These are phyloP conservation scores for Tolypocladium capitatum DNA, from an alignment of 2,329 filamentous ascomycete species.

Conservation along the genomic window DNA sequence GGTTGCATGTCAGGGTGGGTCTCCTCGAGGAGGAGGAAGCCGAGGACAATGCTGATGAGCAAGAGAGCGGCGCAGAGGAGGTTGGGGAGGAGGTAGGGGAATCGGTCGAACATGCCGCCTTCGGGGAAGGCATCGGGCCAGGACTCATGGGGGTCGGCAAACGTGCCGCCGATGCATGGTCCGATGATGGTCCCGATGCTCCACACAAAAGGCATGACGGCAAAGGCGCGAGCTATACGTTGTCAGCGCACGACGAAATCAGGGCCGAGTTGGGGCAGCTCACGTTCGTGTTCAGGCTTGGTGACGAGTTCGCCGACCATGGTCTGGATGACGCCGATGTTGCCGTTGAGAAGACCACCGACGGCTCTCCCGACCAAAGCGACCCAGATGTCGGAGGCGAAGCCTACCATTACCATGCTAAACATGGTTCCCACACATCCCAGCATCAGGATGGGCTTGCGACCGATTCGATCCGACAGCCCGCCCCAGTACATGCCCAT, in stretches of 20 bases:
- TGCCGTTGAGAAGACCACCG: constrained; percentile 78
- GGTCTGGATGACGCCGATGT: constrained; percentile 81
- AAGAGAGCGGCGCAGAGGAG: constrained; percentile 68
- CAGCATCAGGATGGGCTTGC: constrained; percentile 72
- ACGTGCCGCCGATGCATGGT: constrained; percentile 74
- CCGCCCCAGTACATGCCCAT: constrained; percentile 85
- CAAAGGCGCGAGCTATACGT: constrained; percentile 60
- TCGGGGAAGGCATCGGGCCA: constrained; percentile 60
- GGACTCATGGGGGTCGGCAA: constrained; percentile 62
- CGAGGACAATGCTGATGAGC: constrained; percentile 63
- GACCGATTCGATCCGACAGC: constrained; percentile 67
- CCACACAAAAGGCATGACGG: constrained; percentile 93
- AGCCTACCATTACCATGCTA: constrained; percentile 71
- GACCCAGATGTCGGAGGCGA: constrained; percentile 72
- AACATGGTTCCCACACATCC: constrained; percentile 74
- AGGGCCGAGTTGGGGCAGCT: constrained; percentile 21
- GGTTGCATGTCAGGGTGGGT: constrained; percentile 76
- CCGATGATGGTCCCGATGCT: constrained; percentile 80
- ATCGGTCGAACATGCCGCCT: constrained; percentile 57
- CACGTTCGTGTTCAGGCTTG: constrained; percentile 75
- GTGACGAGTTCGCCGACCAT: constrained; percentile 84
- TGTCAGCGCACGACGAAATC: constrained; percentile 6
- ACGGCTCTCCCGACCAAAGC: constrained; percentile 63
- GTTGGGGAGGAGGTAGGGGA: constrained; percentile 84
- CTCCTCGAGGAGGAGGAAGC: constrained; percentile 73